Base-by-base conservation (phyloP, 441 rosid species). In the Populus hybrid region DNA sequence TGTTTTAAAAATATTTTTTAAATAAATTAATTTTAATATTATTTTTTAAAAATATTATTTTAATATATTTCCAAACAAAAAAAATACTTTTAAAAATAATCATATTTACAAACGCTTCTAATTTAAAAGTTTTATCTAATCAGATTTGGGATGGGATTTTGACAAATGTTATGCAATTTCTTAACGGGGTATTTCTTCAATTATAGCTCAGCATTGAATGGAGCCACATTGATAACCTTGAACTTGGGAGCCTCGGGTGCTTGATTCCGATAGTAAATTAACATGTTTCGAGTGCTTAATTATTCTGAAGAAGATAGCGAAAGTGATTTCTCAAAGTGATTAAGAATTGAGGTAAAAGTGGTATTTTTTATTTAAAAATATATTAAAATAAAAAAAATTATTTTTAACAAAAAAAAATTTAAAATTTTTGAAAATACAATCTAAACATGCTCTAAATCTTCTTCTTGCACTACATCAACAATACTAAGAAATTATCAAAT, bases 281-380 rank as follows among this genome's bases (percentile, higher is more conserved):
- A 61, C 66, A 61, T 4, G 8, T 20, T 18, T 61, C 8, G 7
- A 9, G 66, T 6, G 35, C 8, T 68, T 18, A 32, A 16, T 20
- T 75, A 76, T 81, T 75, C 69, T 73, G 75, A 70, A 67, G 67
- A 83, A 81, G 26, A 85, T 79, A 72, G 75, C 69, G 65, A 16
- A 46, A 68, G 40, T 74, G 76, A 64, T 64, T 34, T 77, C 70
- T 64, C 69, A 53, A 53, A 83, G 77, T 79, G 70, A 6, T 6
- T 34, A 26, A 26, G 26, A 26, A 26, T 26, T 26, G 26, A 1
- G 26, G 26, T 26, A 26, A 26, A 1, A 26, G 0, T 26, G 26
- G 1, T 26, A 26, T 26, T 32, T 32, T 32, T 32, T 5, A 32
- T 0, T 32, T 5, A 1, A 1, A 32, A 34, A 34, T 34, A 34